phyloP scores from a whole-genome alignment of 1,284 basidiomycete species.

The Pseudozyma sp. region DNA sequence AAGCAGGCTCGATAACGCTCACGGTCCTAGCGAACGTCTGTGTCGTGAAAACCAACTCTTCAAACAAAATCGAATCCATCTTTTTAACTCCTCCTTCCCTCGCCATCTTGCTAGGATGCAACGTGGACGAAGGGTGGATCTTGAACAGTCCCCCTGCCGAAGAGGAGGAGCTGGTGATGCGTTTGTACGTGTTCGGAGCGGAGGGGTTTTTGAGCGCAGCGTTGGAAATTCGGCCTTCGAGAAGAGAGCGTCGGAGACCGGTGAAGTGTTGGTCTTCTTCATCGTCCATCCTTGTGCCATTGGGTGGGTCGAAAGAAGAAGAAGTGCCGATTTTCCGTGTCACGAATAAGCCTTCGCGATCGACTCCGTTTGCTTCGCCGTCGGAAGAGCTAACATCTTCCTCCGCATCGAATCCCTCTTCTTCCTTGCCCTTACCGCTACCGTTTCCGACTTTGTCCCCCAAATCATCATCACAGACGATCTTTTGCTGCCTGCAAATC shows the following conservation, averaged over 20 bases:
- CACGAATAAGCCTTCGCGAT: conserved; percentile 29
- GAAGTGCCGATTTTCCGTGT: conserved; percentile 19
- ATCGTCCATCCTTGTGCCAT: neutral
- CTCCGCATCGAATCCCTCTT: neutral
- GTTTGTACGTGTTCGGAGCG: conserved; percentile 48
- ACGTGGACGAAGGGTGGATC: conserved; percentile 60
- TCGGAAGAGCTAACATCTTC: conserved; percentile 9
- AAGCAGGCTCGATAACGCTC: conserved; percentile 59
- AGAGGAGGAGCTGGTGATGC: conserved; percentile 31
- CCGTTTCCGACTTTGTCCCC: neutral
- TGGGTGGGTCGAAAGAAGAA: neutral
- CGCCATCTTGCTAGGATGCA: conserved; percentile 49
- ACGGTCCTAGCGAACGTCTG: conserved; percentile 64
- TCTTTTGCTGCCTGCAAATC: conserved; percentile 57
- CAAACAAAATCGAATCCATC: conserved; percentile 61
- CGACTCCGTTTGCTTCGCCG: neutral
- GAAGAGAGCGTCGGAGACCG: conserved; percentile 48
- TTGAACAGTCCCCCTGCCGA: conserved; percentile 49
- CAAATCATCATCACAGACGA: conserved; percentile 58
- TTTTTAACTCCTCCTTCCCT: conserved; percentile 17
- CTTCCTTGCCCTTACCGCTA: neutral
- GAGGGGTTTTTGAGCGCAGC: conserved; percentile 57
- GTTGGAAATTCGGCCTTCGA: conserved; percentile 51
- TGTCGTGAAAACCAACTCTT: conserved; percentile 66
- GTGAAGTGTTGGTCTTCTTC: conserved; percentile 40